Evolutionary conservation across 2,329 filamentous ascomycete genomes (phyloP).

Genomic region (Paraphoma chrysanthemicola): DNA sequence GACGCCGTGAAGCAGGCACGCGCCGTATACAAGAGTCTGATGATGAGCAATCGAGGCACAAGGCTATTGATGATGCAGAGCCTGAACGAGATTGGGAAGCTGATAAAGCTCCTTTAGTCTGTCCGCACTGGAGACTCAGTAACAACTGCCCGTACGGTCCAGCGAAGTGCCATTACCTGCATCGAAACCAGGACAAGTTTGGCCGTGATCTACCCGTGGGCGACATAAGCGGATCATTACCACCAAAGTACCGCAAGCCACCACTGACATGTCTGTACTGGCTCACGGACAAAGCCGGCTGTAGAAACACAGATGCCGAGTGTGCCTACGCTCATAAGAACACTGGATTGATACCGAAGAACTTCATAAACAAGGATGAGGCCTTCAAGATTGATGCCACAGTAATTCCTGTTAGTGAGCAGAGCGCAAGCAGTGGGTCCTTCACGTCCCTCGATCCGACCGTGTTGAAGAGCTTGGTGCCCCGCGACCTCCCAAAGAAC

Average conservation of each 20-base stretch:
- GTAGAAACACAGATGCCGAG: conserved; percentile 23
- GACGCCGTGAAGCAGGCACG: conserved; percentile 28
- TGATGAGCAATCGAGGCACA: conserved; percentile 6
- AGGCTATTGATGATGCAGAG: neutral
- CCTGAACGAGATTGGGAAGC: conserved; percentile 28
- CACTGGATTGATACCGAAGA: conserved; percentile 28
- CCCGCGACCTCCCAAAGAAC: neutral
- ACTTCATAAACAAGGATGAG: neutral
- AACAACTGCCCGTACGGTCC: conserved; percentile 23
- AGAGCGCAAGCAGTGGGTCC: neutral
- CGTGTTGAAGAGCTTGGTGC: too few species aligned
- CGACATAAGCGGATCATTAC: conserved; percentile 22
- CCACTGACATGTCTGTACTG: conserved; percentile 39
- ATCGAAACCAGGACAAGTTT: conserved; percentile 27
- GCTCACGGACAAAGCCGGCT: conserved; percentile 23
- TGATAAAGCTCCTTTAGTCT: conserved; percentile 38
- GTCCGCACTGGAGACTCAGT: conserved; percentile 35
- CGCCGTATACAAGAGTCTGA: conserved; percentile 19
- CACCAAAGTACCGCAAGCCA: conserved; percentile 32
- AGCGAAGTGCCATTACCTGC: conserved; percentile 34
- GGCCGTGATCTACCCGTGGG: conserved; percentile 23
- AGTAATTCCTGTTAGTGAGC: neutral
- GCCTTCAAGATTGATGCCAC: conserved; percentile 17
- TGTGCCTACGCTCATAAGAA: conserved; percentile 39
- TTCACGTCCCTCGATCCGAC: too few species aligned